A percentile compares a stretch with the other conserved stretches of the same genome.
Conservation (phyloP, 139 green algal genomes). For the Marvania coccoides region DNA sequence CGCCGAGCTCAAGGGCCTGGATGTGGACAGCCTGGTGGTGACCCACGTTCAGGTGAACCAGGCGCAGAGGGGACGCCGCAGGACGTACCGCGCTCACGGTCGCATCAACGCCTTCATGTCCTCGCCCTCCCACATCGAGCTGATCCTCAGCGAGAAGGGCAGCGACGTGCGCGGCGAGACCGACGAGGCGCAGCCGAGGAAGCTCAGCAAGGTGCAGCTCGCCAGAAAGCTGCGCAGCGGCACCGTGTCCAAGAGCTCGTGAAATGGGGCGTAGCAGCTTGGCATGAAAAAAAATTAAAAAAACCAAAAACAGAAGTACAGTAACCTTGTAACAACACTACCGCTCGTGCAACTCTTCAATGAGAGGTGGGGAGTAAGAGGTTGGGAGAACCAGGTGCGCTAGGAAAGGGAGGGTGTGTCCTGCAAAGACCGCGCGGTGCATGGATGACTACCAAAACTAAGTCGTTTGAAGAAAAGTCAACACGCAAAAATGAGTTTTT, state of each 20-base stretch:
- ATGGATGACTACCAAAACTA: no score
- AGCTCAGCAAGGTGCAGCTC: conserved; percentile 52
- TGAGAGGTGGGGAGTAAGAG: no score
- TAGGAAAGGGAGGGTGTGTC: no score
- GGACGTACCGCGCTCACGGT: conserved; percentile 97
- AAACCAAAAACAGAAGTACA: no score
- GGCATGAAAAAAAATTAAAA: neutral
- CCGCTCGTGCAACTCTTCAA: no score
- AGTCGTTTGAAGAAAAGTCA: no score
- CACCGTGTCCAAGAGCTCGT: conserved; percentile 47
- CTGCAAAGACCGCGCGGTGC: no score
- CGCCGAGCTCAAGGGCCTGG: conserved; percentile 95
- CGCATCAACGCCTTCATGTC: conserved; percentile 99
- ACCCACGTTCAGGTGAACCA: conserved; percentile 97
- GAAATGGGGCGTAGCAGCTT: neutral
- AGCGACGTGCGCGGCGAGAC: conserved; percentile 57
- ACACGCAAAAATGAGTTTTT: no score
- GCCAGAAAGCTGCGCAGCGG: conserved; percentile 66
- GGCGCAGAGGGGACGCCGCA: conserved; percentile 85
- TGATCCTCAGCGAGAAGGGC: conserved; percentile 88
- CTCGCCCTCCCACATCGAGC: conserved; percentile 94
- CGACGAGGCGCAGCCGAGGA: conserved; percentile 40
- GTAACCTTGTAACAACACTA: no score
- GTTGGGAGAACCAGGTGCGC: no score
- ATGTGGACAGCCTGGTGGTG: conserved; percentile 85